Evolutionary conservation across 345 rosid species (phyloP).

Genomic region (Camelina neglecta): DNA sequence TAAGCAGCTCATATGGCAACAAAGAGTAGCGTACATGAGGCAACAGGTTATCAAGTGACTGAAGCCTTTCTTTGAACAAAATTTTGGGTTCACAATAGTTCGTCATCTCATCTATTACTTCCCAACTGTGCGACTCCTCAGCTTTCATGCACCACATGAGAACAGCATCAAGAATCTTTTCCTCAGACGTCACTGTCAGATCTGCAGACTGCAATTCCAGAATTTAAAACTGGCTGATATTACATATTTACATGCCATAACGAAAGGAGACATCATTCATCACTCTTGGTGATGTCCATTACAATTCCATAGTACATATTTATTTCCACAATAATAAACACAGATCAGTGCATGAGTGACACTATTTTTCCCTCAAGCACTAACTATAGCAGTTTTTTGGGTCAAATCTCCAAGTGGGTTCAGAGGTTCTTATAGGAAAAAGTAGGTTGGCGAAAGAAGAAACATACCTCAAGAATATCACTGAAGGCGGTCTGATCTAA

Average conservation of each 20-base stretch:
- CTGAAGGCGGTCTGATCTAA: conserved; percentile 75
- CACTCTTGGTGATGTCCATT: background rate
- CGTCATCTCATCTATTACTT: conserved; percentile 62
- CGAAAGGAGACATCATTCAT: conserved; percentile 1
- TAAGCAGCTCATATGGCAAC: conserved; percentile 64
- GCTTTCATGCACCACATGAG: conserved; percentile 89
- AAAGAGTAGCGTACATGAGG: conserved; percentile 82
- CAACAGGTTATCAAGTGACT: conserved; percentile 58
- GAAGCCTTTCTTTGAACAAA: conserved; percentile 71
- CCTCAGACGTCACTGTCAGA: conserved; percentile 92
- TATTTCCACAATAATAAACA: background rate
- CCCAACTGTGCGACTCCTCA: conserved; percentile 70
- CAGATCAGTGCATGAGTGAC: conserved; percentile 6
- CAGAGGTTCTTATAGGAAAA: background rate
- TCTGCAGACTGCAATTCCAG: conserved; percentile 80
- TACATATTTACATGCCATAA: background rate
- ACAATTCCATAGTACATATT: background rate
- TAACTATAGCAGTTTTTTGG: background rate
- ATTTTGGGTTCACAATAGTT: conserved; percentile 48
- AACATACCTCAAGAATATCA: conserved; percentile 73
- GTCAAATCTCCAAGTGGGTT: background rate
- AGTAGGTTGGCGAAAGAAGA: conserved; percentile 22
- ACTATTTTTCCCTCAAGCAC: background rate
- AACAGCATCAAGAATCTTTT: conserved; percentile 85
- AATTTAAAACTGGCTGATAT: conserved; percentile 3